Base-by-base conservation (phyloP, 1,139 yeast species). In the Diutina sp. region DNA sequence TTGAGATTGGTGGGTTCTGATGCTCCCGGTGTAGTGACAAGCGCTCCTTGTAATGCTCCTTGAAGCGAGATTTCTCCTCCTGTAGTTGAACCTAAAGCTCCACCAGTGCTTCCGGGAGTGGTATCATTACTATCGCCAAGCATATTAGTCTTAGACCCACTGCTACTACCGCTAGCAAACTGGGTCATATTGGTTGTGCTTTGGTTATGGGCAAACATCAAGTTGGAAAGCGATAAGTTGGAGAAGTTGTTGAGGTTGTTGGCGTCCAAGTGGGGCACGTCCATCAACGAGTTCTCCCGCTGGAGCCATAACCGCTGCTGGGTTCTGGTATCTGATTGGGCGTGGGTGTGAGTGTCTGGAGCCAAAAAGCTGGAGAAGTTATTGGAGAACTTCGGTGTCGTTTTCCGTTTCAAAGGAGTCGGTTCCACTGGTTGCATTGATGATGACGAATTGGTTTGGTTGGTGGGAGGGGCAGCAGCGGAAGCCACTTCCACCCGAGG, bases 221-320 rank as follows among this genome's bases (percentile, higher is more conserved):
- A 69, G 60, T 77, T 71, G 62, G 72, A 72, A 59, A 76, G 67
- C n/a, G 80, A 76, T 52, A 76, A 64, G 57, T 70, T 74, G 30
- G 80, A 76, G 55, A 76, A 70, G 60, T 76, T 76, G 44, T 71
- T 67, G 58, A 71, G 59, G 51, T 68, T 69, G 50, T 62, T 63
- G 3, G 72, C 63, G 59, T 75, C 78, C 55, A 73, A 67, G 29
- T 73, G 67, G 8, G 60, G 55, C 1, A 83, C 69, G 64, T 84
- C 88, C 72, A 85, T 72, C 52, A 84, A 73, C 5, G 87, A 83
- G 63, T 80, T 86, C 61, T 88, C 95, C 60, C 95, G 74, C 66
- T 87, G 95, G 46, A 88, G 71, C 95, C 95, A 87, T 55, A 88
- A 75, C 60, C 86, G 79, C 64, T 87, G 93, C 65, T 88, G 96